These are phyloP conservation scores for Zizania palustris DNA, from an alignment of 202 grass and related monocot species.

Conservation along the genomic window DNA sequence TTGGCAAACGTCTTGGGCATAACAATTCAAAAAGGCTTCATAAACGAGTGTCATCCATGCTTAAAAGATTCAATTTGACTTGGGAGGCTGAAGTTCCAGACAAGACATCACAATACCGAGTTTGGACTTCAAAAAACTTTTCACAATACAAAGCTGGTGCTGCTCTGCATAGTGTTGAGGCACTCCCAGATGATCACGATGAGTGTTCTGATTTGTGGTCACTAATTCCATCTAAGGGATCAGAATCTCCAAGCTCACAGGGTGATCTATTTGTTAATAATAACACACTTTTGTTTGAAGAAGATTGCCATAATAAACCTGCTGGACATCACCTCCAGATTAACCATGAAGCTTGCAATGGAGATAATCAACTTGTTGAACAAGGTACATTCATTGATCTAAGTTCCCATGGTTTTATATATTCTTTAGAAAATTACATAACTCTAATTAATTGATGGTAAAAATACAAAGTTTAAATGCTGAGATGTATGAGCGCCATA, in stretches of 20 bases:
- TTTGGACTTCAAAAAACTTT: conserved; percentile 88
- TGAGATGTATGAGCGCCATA: background rate
- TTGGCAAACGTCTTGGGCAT: conserved; percentile 70
- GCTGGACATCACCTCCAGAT: conserved; percentile 30
- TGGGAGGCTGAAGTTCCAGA: conserved; percentile 72
- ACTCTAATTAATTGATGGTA: background rate
- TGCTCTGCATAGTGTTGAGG: conserved; percentile 54
- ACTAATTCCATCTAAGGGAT: conserved; percentile 44
- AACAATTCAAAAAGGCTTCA: conserved; percentile 66
- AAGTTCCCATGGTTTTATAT: conserved; percentile 39
- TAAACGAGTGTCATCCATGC: conserved; percentile 66
- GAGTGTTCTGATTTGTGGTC: conserved; percentile 42
- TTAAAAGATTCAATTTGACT: conserved; percentile 62
- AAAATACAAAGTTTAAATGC: background rate
- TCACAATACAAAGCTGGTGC: conserved; percentile 49
- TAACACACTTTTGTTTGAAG: conserved; percentile 34
- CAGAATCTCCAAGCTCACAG: conserved; percentile 24
- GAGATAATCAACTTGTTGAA: conserved; percentile 42
- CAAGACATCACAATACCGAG: conserved; percentile 61
- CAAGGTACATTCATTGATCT: conserved; percentile 30
- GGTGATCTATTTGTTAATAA: conserved; percentile 37
- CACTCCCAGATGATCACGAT: conserved; percentile 45
- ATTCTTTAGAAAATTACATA: background rate
- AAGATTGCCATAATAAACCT: conserved; percentile 40
- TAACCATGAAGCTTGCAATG: conserved; percentile 37